Conservation (phyloP, 768 basidiomycete species). For the Pleurotus salmoneostramineus region DNA sequence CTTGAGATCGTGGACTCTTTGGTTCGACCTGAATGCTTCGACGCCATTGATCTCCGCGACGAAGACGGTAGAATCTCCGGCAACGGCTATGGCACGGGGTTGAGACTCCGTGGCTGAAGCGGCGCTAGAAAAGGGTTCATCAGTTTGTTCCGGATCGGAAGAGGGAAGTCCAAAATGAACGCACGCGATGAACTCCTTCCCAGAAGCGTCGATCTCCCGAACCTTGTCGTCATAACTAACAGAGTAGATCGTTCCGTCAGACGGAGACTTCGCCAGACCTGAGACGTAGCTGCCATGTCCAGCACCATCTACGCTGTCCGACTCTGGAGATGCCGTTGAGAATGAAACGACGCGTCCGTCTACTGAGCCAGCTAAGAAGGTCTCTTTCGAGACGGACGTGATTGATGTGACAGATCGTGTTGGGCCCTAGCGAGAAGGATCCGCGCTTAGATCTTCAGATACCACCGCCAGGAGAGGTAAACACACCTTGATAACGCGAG, state of each 20-base stretch:
- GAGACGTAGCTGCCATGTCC: conserved; percentile 72
- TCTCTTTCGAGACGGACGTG: conserved; percentile 37
- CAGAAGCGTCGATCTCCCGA: conserved; percentile 53
- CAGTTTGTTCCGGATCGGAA: too few species aligned
- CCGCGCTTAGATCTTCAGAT: background rate
- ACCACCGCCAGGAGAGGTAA: background rate
- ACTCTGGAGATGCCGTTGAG: conserved; percentile 42
- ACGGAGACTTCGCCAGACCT: conserved; percentile 44
- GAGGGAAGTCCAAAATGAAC: conserved; percentile 19
- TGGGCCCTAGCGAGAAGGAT: conserved; percentile 50
- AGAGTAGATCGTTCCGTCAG: conserved; percentile 55
- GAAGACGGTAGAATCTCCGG: conserved; percentile 62
- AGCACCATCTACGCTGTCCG: conserved; percentile 48
- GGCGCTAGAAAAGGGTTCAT: conserved; percentile 30
- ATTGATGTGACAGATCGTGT: conserved; percentile 77
- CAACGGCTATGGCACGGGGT: conserved; percentile 61
- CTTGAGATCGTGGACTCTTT: conserved; percentile 55
- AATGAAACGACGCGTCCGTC: conserved; percentile 76
- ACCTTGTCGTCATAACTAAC: conserved; percentile 80
- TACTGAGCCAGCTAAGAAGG: conserved; percentile 78
- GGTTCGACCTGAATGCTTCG: conserved; percentile 69
- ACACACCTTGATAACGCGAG: conserved; percentile 58
- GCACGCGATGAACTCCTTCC: conserved; percentile 41
- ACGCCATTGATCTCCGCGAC: conserved; percentile 53
- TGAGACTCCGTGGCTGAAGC: conserved; percentile 54